phyloP scores from a whole-genome alignment of 768 basidiomycete genomes.

The Chalciporus chontae region DNA sequence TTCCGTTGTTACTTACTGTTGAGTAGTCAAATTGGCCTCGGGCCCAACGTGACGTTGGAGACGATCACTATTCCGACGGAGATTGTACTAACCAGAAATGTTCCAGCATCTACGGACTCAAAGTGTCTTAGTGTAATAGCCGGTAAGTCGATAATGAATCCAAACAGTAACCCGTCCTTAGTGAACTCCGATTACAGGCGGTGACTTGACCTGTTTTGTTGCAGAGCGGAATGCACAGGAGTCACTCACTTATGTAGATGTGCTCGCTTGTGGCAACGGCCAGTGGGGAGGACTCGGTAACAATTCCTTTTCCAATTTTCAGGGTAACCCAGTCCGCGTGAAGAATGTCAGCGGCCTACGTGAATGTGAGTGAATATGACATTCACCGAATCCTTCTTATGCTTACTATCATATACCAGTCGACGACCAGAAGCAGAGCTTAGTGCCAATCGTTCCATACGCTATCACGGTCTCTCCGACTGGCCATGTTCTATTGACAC shows the following conservation, averaged over 20 bases:
- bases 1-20: slow-evolving; percentile 1
- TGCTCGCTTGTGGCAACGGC: slow-evolving; percentile 81
- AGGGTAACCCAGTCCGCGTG: slow-evolving; percentile 65
- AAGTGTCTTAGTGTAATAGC: slow-evolving; percentile 65
- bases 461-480: slow-evolving; percentile 66
- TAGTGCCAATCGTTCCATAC: slow-evolving; percentile 62
- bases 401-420: slow-evolving; percentile 38
- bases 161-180: not conserved
- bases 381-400: slow-evolving; percentile 4
- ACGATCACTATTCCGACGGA: slow-evolving; percentile 83
- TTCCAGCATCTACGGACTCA: slow-evolving; percentile 46
- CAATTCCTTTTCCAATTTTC: slow-evolving; percentile 58
- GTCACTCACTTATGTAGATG: slow-evolving; percentile 40
- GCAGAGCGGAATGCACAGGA: slow-evolving; percentile 50
- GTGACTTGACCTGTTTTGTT: slow-evolving; percentile 74
- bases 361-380: slow-evolving; percentile 63
- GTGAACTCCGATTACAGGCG: slow-evolving; percentile 41
- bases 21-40: slow-evolving; percentile 77
- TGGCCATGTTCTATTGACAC: slow-evolving; percentile 71
- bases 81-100: slow-evolving; percentile 64
- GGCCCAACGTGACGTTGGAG: slow-evolving; percentile 56
- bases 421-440: slow-evolving; percentile 55
- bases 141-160: slow-evolving; percentile 36
- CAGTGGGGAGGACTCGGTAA: slow-evolving; percentile 79
- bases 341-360: slow-evolving; percentile 77